Evolutionary conservation across 805 yeast genomes (phyloP), one percentile per base, ranked within the genome.

Genomic region (Monosporozyma yasuniensis): DNA sequence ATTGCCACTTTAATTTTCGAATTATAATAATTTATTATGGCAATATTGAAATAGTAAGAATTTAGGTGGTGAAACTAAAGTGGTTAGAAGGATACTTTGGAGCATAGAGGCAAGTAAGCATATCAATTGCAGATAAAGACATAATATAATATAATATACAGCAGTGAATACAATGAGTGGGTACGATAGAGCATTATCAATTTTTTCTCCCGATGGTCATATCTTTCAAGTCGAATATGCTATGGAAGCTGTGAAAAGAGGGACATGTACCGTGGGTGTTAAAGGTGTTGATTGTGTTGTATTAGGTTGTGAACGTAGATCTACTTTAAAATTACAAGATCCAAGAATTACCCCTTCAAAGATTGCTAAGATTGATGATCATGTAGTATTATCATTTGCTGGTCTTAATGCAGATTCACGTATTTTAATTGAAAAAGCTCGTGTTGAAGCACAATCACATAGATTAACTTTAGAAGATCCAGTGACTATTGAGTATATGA

Each of bases 181-280:
- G 55, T 91, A 91, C 96, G 99, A 91, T 71, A 82, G 98, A 78
- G 99, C 99, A 50, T 79, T 91, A 61, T 90, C 97, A 54, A 95
- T 91, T 69, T 91, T 91, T 74, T 88, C 96, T 84, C 99, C 99
- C 57, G 99, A 91, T 72, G 99, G 99, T 53, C 97, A 91, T 68
- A 96, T 91, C 66, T 91, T 91, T 76, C 99, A 93, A 77, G 99
- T 93, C 41, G 98, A 93, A 69, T 93, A 93, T 63, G 99, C 99
- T 23, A 77, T 85, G 38, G 99, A 93, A 67, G 99, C 99, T 0
- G 99, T 93, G 43, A 93, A 91, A 66, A 80, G 98, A 71, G 99
- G 99, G 52, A 93, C 99, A 2, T 88, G 96, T 66, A 96, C 98
- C 1, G 96, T 93, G 44, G 99, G 97, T 39, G 91, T 93, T 52